phyloP scores from a whole-genome alignment of 2,329 filamentous ascomycete genomes.

The Thelonectria rubi region DNA sequence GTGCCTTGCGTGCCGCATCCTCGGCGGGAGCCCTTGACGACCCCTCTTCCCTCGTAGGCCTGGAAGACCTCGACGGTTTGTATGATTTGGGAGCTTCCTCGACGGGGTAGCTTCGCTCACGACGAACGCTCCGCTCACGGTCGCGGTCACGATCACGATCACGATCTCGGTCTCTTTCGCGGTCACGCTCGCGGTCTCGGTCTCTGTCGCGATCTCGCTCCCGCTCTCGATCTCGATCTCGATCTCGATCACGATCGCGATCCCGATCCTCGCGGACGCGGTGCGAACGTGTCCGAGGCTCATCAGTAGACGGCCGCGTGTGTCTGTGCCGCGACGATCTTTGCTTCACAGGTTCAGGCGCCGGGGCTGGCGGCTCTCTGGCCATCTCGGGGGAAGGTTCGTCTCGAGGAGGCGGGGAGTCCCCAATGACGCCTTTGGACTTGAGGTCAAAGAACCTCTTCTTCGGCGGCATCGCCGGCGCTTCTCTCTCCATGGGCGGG shows the following conservation, averaged over 20 bases:
- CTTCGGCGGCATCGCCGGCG: slow-evolving; percentile 45
- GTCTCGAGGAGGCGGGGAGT: slow-evolving; percentile 37
- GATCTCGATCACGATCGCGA: not conserved
- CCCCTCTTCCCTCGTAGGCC: slow-evolving; percentile 40
- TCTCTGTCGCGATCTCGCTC: slow-evolving; percentile 32
- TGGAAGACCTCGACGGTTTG: slow-evolving; percentile 29
- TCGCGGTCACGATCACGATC: slow-evolving; percentile 4
- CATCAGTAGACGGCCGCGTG: slow-evolving; percentile 33
- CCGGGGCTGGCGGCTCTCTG: slow-evolving; percentile 36
- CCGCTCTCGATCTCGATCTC: slow-evolving; percentile 23
- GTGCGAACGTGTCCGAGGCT: slow-evolving; percentile 36
- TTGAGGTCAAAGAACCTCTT: slow-evolving; percentile 54
- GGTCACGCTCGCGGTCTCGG: slow-evolving; percentile 22
- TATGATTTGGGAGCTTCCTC: slow-evolving; percentile 22
- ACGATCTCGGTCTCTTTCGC: slow-evolving; percentile 6
- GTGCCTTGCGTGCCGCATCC: slow-evolving; percentile 47
- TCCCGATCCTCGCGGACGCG: slow-evolving; percentile 24
- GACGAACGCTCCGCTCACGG: slow-evolving; percentile 4
- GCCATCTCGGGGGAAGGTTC: slow-evolving; percentile 34
- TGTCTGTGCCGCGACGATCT: slow-evolving; percentile 38
- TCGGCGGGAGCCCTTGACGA: slow-evolving; percentile 37
- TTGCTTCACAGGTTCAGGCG: slow-evolving; percentile 44
- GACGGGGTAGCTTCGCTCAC: slow-evolving; percentile 8
- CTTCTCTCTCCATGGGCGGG: slow-evolving; percentile 39
- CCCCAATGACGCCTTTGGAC: slow-evolving; percentile 47